These are phyloP conservation scores for Xylariaceae sp. DNA, from an alignment of 2,329 filamentous ascomycete genomes.

Conservation along the genomic window DNA sequence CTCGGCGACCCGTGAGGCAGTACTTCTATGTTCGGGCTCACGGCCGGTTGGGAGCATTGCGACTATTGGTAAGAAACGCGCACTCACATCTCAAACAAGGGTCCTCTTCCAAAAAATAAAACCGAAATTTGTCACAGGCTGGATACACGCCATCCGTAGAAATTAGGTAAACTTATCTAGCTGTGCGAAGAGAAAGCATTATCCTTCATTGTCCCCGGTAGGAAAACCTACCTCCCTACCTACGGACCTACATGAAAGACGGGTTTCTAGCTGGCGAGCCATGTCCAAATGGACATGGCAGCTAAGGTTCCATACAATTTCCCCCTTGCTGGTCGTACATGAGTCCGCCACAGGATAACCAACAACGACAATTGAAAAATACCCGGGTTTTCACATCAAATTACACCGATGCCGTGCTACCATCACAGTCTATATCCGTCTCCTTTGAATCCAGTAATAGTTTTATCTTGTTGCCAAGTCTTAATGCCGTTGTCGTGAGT, in stretches of 20 bases:
- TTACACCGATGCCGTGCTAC: conserved; percentile 33
- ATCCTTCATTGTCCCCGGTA: conserved; percentile 6
- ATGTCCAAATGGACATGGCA: conserved; percentile 17
- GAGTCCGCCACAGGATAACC: conserved; percentile 12
- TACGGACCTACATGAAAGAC: not conserved
- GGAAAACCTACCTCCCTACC: conserved; percentile 5
- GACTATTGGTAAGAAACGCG: too few relatives aligned
- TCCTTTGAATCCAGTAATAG: conserved; percentile 28
- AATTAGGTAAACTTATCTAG: not conserved
- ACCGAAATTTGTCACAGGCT: too few relatives aligned
- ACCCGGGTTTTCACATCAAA: conserved; percentile 27
- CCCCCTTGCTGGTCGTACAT: conserved; percentile 19
- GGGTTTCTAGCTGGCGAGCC: conserved; percentile 3
- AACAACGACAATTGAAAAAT: conserved; percentile 17
- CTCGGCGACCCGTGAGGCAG: too few relatives aligned
- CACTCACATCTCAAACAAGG: too few relatives aligned
- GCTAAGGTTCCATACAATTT: conserved; percentile 19
- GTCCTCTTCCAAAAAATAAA: too few relatives aligned
- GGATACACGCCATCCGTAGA: too few relatives aligned
- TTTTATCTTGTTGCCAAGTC: conserved; percentile 33
- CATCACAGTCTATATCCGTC: conserved; percentile 32
- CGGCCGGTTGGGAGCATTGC: too few relatives aligned
- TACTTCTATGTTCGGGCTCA: too few relatives aligned
- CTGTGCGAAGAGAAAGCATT: conserved; percentile 7
- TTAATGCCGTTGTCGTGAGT: conserved; percentile 33